These are phyloP conservation scores for Colletotrichum eleusines DNA, from an alignment of 2,329 filamentous ascomycete genomes.

Conservation along the genomic window DNA sequence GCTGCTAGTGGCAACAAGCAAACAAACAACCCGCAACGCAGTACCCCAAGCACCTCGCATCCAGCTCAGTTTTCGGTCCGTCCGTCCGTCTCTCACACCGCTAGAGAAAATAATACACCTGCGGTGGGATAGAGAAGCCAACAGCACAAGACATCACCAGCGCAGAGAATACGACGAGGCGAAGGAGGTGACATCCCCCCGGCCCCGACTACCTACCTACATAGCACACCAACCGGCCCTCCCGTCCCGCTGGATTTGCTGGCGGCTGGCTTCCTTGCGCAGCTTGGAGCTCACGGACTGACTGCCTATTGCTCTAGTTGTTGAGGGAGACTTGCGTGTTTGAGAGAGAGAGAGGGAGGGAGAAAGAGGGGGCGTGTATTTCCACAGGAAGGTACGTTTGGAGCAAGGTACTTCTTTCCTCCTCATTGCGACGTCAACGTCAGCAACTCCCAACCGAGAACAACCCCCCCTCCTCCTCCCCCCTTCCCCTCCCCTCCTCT, in stretches of 20 bases:
- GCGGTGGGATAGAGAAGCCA: neutral
- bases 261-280: slow-evolving; percentile 1
- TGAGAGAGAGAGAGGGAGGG: slow-evolving; percentile 8
- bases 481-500: neutral
- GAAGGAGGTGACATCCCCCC: neutral
- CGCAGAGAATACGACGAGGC: slow-evolving; percentile 8
- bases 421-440: slow-evolving; percentile 39
- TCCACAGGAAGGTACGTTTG: slow-evolving; percentile 12
- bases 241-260: slow-evolving; percentile 11
- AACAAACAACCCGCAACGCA: slow-evolving; percentile 13
- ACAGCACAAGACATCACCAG: slow-evolving; percentile 4
- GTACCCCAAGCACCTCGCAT: neutral
- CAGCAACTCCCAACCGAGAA: slow-evolving; percentile 13
- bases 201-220: no score
- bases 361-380: slow-evolving; percentile 23
- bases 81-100: slow-evolving; percentile 12
- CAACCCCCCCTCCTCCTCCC: neutral
- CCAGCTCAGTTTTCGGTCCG: neutral
- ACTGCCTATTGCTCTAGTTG: slow-evolving; percentile 15
- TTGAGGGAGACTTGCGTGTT: slow-evolving; percentile 22
- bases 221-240: slow-evolving; percentile 19
- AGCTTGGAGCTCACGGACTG: slow-evolving; percentile 18
- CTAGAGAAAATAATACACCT: neutral
- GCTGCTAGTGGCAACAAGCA: neutral
- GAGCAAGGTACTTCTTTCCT: slow-evolving; percentile 18